These are phyloP conservation scores for Acorus calamus DNA, from an alignment of 106 monocot species.

Conservation along the genomic window DNA sequence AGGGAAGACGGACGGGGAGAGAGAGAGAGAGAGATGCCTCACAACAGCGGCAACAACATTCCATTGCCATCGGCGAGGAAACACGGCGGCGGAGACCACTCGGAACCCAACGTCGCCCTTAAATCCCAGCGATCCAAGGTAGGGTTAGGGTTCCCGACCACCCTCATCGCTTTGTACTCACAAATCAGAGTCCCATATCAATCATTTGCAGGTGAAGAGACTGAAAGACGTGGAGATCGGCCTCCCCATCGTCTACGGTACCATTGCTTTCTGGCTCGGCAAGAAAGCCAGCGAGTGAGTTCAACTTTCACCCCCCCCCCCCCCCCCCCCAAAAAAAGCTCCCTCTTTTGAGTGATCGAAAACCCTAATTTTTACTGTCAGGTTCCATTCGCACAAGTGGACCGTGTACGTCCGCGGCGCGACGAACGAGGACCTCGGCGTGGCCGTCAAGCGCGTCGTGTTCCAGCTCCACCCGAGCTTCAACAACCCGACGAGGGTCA, in stretches of 20 bases:
- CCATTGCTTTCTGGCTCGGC: slow-evolving; percentile 89
- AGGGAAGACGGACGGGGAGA: no score
- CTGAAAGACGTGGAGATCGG: slow-evolving; percentile 91
- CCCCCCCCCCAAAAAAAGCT: no score
- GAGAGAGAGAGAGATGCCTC: background rate
- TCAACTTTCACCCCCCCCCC: background rate
- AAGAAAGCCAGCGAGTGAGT: slow-evolving; percentile 99
- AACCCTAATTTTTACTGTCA: slow-evolving; percentile 7
- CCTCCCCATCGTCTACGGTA: slow-evolving; percentile 87
- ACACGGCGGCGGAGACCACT: slow-evolving; percentile 18
- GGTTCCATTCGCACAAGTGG: slow-evolving; percentile 97
- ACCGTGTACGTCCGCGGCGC: slow-evolving; percentile 95
- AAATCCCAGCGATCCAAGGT: slow-evolving; percentile 40
- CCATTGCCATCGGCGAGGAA: slow-evolving; percentile 1
- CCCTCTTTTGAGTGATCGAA: background rate
- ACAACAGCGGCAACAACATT: background rate
- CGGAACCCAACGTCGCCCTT: slow-evolving; percentile 16
- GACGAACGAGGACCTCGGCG: slow-evolving; percentile 88
- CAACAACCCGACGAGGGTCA: slow-evolving; percentile 78
- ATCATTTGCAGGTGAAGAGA: slow-evolving; percentile 27
- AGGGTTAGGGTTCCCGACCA: slow-evolving; percentile 30
- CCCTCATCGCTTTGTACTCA: background rate
- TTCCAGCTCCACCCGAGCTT: slow-evolving; percentile 99
- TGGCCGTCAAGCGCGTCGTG: slow-evolving; percentile 68
- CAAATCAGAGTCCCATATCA: background rate